These are phyloP conservation scores for Nephelium lappaceum DNA, from an alignment of 345 rosid genomes.

Conservation along the genomic window DNA sequence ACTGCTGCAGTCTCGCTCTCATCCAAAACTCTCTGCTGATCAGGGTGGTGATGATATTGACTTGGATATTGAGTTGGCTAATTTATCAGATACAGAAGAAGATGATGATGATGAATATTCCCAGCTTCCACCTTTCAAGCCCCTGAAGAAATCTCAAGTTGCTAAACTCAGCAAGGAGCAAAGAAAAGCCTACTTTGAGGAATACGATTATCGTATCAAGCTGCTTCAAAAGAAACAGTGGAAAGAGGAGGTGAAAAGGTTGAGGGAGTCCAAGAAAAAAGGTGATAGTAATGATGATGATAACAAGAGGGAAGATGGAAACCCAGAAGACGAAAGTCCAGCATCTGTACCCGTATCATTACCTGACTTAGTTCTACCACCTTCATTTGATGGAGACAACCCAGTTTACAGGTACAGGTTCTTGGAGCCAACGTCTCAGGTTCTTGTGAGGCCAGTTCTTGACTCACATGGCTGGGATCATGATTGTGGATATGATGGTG, in stretches of 20 bases:
- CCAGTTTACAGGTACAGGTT: conserved; percentile 39
- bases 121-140: conserved; percentile 52
- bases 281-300: not conserved
- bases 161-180: conserved; percentile 43
- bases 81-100: conserved; percentile 31
- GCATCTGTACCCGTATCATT: conserved; percentile 30
- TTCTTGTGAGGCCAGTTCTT: conserved; percentile 44
- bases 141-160: conserved; percentile 40
- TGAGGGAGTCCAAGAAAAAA: conserved; percentile 41
- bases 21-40: conserved; percentile 35
- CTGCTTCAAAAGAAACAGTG: conserved; percentile 52
- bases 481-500: conserved; percentile 46
- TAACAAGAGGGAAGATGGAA: conserved; percentile 19
- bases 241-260: conserved; percentile 38
- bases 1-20: conserved; percentile 42
- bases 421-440: conserved; percentile 33
- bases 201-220: conserved; percentile 48
- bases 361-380: conserved; percentile 45
- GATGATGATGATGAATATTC: conserved; percentile 42
- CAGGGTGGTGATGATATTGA: conserved; percentile 36
- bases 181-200: conserved; percentile 44
- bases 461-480: conserved; percentile 46
- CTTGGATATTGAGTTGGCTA: conserved; percentile 34
- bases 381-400: conserved; percentile 42
- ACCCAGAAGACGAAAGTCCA: conserved; percentile 29